These are phyloP conservation scores for Candida tibetensis DNA, from an alignment of 805 yeast species.

Conservation along the genomic window DNA sequence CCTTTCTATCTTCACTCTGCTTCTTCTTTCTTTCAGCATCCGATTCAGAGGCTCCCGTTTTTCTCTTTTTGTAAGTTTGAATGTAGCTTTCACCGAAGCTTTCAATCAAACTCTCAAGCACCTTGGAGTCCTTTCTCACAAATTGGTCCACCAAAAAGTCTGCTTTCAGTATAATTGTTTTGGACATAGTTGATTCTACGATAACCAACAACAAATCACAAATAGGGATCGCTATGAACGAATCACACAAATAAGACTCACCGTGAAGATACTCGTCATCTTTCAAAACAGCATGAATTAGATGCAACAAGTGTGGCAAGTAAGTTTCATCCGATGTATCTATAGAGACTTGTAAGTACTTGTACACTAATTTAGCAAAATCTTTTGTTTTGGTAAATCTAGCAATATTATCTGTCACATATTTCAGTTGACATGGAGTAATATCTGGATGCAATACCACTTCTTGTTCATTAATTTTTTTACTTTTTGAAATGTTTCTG, in stretches of 20 bases:
- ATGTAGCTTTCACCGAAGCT: constrained; percentile 59
- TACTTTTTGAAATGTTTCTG: constrained; percentile 39
- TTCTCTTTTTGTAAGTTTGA: constrained; percentile 46
- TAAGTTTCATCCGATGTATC: constrained; percentile 51
- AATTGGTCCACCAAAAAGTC: constrained; percentile 52
- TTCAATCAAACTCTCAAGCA: constrained; percentile 50
- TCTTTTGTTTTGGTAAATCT: constrained; percentile 47
- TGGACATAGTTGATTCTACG: constrained; percentile 49
- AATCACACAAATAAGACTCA: constrained; percentile 35
- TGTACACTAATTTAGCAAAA: constrained; percentile 57
- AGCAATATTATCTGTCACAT: constrained; percentile 43
- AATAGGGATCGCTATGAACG: constrained; percentile 53
- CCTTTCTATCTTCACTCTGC: constrained; percentile 60
- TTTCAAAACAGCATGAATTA: constrained; percentile 60
- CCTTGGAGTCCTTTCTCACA: constrained; percentile 45
- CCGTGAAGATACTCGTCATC: constrained; percentile 49
- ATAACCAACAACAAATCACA: constrained; percentile 54
- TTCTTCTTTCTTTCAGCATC: constrained; percentile 54
- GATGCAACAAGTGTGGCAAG: constrained; percentile 60
- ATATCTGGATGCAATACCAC: constrained; percentile 39
- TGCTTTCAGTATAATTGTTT: constrained; percentile 51
- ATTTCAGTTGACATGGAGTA: constrained; percentile 24
- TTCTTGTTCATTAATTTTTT: constrained; percentile 36
- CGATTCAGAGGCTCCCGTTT: constrained; percentile 43
- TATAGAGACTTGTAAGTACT: constrained; percentile 53